Evolutionary conservation across 495 filamentous ascomycete genomes (phyloP), one percentile per base, ranked within the genome.

Genomic region (Usnea hakonensis): DNA sequence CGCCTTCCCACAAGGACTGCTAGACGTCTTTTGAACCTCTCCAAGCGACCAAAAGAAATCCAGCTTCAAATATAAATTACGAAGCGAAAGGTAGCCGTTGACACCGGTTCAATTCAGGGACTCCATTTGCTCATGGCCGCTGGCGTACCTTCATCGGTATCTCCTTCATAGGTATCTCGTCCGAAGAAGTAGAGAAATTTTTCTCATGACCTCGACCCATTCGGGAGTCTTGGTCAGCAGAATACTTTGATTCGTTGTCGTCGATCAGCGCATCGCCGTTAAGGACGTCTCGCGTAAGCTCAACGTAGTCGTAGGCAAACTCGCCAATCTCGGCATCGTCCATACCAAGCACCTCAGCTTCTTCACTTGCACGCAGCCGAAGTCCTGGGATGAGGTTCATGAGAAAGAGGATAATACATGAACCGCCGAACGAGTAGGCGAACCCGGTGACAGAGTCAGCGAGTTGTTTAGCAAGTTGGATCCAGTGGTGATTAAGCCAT

Each of bases 221-320:
- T 28, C 61, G 63, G 28, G 63, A 60, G 10, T 66, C 65, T 23
- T 67, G 59, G n/a, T 69, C 64, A 13, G 32, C 64, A 5, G 64
- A 67, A 43, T 61, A 70, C 60, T 70, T 69, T 26, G 64, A 67
- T 6, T 62, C 60, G 16, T 21, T 60, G 26, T 67, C 66, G 21
- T 71, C 69, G 7, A 64, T 35, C 35, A 66, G 58, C 41, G 83
- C 79, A 14, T 85, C 78, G 33, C 83, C 78, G 65, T 83, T 85
- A 62, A 90, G 77, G 54, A 96, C 86, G 67, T 97, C 94, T 57
- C 93, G 84, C 43, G 85, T 89, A 63, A 96, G 78, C 76, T 97
- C 93, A 66, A 97, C 93, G 67, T 95, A 97, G 73, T 97, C 94
- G 72, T 98, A 98, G 43, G 94, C 94, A 75, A 96, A 97, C 78